Base-by-base conservation (phyloP, 352 stramenopile genomes). In the Pythium pyrilobum region DNA sequence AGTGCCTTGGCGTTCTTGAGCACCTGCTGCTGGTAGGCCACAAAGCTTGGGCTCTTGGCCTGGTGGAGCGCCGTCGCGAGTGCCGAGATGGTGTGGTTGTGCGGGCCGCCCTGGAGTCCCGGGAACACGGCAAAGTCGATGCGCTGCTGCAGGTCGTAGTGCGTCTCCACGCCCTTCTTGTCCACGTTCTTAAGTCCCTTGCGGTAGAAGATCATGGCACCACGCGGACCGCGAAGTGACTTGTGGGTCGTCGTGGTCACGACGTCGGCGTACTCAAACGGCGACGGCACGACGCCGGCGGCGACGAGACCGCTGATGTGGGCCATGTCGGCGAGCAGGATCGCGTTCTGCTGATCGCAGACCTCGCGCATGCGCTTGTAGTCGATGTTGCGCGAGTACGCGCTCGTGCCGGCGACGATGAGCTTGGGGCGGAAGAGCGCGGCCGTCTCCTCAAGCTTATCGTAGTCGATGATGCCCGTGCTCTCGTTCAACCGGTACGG, bases 221-320 rank as follows among this genome's bases (percentile, higher is more conserved):
- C 97, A 59, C 97, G 89, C 10, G 97, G 97, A 31, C 97, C 97
- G 56, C 97, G 86, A 23, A 99, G 83, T 56, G 91, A 98, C 81
- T 99, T 99, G 87, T 99, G 97, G 36, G 97, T 99, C 33, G 97
- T 99, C 15, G 97, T 99, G 29, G 96, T 99, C 28, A 99, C 97
- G 42, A 99, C 96, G 70, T 99, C 97, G 2, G 92, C 91, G 66
- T 96, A 97, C 42, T 98, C 89, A 59, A 99, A 99, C 23, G 96
- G 97, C 24, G 89, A 97, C 1, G 96, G 96, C 52, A 99, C 96
- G 9, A 98, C 94, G 37, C 95, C 88, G 18, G 84, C 87, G 7
- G 97, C 89, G 34, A 99, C 95, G 21, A 99, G 82, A 34, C 97
- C 97, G 23, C 87, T 98, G 77, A 99, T 99, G 79, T 99, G 97